These are phyloP conservation scores for Malania oleifera DNA, from an alignment of 164 flowering plant species.

Conservation along the genomic window DNA sequence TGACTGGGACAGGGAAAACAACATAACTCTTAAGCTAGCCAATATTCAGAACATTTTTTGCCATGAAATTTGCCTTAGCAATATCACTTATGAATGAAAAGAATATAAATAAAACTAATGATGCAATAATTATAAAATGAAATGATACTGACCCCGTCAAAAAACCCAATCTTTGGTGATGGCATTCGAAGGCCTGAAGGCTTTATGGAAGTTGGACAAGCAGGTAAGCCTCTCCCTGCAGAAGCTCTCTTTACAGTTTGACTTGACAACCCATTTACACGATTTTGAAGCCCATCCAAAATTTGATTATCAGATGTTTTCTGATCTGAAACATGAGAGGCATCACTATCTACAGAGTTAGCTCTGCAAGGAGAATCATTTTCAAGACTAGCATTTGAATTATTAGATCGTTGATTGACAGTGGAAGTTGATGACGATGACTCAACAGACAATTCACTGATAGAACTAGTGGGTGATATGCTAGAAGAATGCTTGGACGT, in stretches of 20 bases:
- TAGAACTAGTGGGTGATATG: constrained; percentile 68
- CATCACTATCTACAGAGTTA: constrained; percentile 17
- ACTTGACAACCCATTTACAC: constrained; percentile 11
- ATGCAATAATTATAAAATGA: background rate
- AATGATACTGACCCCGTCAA: constrained; percentile 77
- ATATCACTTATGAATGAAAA: background rate
- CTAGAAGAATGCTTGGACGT: constrained; percentile 36
- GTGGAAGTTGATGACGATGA: constrained; percentile 65
- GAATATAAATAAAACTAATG: background rate
- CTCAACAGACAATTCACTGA: constrained; percentile 76
- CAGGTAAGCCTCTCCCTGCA: constrained; percentile 15
- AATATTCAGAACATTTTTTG: background rate
- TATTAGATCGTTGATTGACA: constrained; percentile 33
- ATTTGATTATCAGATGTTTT: constrained; percentile 9
- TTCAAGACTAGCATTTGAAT: constrained; percentile 27
- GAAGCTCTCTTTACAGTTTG: constrained; percentile 22
- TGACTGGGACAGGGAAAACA: no score
- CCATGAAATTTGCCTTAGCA: background rate
- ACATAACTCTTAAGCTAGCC: no score
- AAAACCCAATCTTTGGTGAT: constrained; percentile 89
- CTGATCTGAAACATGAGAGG: constrained; percentile 17
- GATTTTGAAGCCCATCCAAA: constrained; percentile 12
- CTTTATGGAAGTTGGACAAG: constrained; percentile 34
- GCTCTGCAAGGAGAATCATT: constrained; percentile 19
- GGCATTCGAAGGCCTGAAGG: constrained; percentile 89